phyloP scores from a whole-genome alignment of 495 filamentous ascomycete genomes.

The Corynascus novoguineensis region DNA sequence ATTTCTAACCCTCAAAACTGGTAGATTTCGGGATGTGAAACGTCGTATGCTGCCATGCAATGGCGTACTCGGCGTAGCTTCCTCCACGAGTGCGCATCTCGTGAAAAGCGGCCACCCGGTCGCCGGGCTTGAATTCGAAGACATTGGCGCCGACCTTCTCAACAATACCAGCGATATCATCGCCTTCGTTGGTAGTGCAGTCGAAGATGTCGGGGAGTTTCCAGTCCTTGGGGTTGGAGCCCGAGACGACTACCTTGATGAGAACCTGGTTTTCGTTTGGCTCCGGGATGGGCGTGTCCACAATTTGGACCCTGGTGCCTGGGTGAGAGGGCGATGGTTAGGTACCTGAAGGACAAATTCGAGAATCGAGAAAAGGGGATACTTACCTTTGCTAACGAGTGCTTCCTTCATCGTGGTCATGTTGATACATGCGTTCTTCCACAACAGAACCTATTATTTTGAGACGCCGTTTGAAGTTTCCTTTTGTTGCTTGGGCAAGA shows the following conservation, averaged over 20 bases:
- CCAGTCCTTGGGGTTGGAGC: slow-evolving; percentile 81
- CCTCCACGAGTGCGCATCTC: slow-evolving; percentile 49
- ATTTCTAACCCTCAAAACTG: slow-evolving; percentile 57
- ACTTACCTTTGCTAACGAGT: slow-evolving; percentile 9
- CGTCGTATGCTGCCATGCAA: slow-evolving; percentile 59
- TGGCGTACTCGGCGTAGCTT: slow-evolving; percentile 65
- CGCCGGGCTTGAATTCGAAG: slow-evolving; percentile 57
- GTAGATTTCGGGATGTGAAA: slow-evolving; percentile 62
- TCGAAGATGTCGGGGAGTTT: slow-evolving; percentile 38
- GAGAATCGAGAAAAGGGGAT: not conserved
- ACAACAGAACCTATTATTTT: too few relatives aligned
- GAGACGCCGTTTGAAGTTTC: too few relatives aligned
- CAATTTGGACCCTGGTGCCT: slow-evolving; percentile 52
- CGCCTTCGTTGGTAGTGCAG: slow-evolving; percentile 50
- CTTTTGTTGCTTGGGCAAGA: too few relatives aligned
- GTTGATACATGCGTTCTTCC: not conserved
- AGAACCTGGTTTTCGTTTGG: slow-evolving; percentile 59
- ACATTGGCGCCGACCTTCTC: slow-evolving; percentile 57
- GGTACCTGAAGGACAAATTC: too few relatives aligned
- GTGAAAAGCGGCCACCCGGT: slow-evolving; percentile 68
- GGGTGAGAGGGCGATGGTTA: not conserved
- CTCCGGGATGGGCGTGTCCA: slow-evolving; percentile 58
- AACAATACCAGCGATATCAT: slow-evolving; percentile 69
- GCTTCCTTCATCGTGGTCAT: slow-evolving; percentile 1
- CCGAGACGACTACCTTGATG: slow-evolving; percentile 62